A percentile compares a stretch with the other conserved stretches of the same genome.
phyloP scores from a whole-genome alignment of 345 rosid genomes.

The Diplotaxis tenuifolia region DNA sequence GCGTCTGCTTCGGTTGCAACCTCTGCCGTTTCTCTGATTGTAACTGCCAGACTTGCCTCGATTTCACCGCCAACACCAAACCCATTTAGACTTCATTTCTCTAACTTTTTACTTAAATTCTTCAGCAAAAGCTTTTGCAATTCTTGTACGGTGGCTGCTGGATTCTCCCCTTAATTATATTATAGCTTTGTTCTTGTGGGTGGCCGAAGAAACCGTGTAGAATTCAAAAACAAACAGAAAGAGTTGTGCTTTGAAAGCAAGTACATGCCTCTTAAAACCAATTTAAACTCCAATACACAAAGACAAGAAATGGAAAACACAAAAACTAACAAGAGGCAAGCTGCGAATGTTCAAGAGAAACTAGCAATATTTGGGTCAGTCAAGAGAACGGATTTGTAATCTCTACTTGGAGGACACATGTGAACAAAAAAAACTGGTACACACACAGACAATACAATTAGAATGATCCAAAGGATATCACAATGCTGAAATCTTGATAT shows the following conservation, averaged over 20 bases:
- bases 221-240: not conserved
- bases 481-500: conserved; percentile 10
- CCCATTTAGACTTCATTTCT: conserved; percentile 13
- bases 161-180: not conserved
- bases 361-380: not conserved
- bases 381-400: not conserved
- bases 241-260: not conserved
- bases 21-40: conserved; percentile 87
- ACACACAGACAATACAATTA: not conserved
- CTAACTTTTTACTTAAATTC: not conserved
- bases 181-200: not conserved
- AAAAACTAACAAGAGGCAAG: not conserved
- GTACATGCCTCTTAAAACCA: not conserved
- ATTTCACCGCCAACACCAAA: conserved; percentile 54
- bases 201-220: not conserved
- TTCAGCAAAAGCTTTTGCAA: not conserved
- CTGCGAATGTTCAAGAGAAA: not conserved
- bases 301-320: not conserved
- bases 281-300: not conserved
- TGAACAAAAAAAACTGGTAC: not conserved
- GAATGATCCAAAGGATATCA: conserved; percentile 1
- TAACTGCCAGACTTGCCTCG: conserved; percentile 91
- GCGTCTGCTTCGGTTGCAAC: conserved; percentile 93
- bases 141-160: not conserved
- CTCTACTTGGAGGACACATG: not conserved